Percentiles rank a stretch among this genome's conserved stretches.
phyloP scores from a whole-genome alignment of 1,284 basidiomycete species.

The Leccinum ambiguum region DNA sequence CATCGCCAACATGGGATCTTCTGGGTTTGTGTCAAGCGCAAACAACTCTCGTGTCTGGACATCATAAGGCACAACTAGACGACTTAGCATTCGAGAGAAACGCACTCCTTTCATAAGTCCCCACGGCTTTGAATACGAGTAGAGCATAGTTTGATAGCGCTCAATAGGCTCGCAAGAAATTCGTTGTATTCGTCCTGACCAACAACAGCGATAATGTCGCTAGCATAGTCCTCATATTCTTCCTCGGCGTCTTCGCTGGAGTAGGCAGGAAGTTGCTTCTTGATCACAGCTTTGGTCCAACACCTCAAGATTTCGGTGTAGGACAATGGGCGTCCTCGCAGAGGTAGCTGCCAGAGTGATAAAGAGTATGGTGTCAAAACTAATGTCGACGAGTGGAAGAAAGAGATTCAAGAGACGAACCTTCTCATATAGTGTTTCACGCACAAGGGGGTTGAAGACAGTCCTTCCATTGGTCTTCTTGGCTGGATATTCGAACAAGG shows the following conservation, averaged over 20 bases:
- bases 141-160: background rate
- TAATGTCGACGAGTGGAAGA: background rate
- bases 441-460: background rate
- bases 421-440: slow-evolving; percentile 1
- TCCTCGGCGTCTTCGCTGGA: background rate
- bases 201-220: background rate
- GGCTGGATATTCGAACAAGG: background rate
- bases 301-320: background rate
- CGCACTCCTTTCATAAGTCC: background rate
- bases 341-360: background rate
- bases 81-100: background rate
- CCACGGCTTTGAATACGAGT: background rate
- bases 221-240: background rate
- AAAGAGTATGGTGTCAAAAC: background rate
- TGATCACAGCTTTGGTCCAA: background rate
- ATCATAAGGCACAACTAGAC: background rate
- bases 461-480: background rate
- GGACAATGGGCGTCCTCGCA: background rate
- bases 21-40: too few relatives aligned
- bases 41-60: background rate
- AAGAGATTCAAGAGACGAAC: background rate
- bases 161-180: slow-evolving; percentile 1
- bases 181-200: background rate
- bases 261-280: background rate
- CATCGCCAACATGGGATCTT: background rate